phyloP scores from a whole-genome alignment of 306 rosid species.

The Prosopis cineraria region DNA sequence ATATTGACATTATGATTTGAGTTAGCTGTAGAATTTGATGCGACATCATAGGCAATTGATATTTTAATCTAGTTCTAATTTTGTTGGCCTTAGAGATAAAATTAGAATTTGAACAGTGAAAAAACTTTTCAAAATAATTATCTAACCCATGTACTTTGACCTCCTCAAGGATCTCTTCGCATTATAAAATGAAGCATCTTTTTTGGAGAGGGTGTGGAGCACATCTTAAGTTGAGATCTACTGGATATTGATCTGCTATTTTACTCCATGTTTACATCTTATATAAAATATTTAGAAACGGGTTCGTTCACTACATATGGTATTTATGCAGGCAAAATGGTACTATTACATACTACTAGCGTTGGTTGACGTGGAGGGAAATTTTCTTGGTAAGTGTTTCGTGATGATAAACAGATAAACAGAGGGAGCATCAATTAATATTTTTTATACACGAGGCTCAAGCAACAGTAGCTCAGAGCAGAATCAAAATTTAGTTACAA shows the following conservation, averaged over 20 bases:
- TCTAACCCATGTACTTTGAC: neutral
- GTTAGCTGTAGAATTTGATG: neutral
- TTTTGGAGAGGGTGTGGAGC: slow-evolving; percentile 5
- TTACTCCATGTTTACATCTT: slow-evolving; percentile 14
- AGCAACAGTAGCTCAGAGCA: neutral
- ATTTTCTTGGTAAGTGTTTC: slow-evolving; percentile 75
- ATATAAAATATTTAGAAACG: neutral
- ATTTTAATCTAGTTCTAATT: neutral
- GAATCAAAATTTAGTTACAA: slow-evolving; percentile 1
- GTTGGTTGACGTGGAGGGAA: slow-evolving; percentile 86
- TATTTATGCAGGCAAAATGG: slow-evolving; percentile 75
- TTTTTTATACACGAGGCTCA: slow-evolving; percentile 16
- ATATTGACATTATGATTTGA: neutral
- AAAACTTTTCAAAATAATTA: neutral
- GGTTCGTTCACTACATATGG: neutral
- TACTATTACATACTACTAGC: slow-evolving; percentile 72
- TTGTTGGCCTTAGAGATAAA: slow-evolving; percentile 4
- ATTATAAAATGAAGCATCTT: neutral
- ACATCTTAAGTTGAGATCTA: neutral
- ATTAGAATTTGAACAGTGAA: neutral
- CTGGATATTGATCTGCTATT: neutral
- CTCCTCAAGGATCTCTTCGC: neutral
- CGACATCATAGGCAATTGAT: neutral
- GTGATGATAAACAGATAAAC: neutral
- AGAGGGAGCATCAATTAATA: slow-evolving; percentile 2